Evolutionary conservation across 225 moss, liverwort and hornwort species (phyloP).

Genomic region (Marchantia polymorpha): DNA sequence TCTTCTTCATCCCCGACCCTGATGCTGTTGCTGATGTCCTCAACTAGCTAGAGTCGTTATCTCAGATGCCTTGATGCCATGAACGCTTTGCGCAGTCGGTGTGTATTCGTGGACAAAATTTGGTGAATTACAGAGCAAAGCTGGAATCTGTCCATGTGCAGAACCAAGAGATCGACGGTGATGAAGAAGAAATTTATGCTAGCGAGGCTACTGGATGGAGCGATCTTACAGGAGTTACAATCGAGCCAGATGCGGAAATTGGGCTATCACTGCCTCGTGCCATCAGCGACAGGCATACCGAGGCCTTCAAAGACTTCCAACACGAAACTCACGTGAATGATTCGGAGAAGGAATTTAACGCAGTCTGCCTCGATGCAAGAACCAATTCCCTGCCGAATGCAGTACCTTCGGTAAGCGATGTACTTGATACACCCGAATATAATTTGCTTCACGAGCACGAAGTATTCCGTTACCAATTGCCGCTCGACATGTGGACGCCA

Average conservation of each 20-base stretch:
- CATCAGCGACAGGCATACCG: background rate
- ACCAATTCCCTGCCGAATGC: background rate
- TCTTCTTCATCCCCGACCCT: too few relatives aligned
- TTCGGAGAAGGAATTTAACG: background rate
- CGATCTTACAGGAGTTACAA: background rate
- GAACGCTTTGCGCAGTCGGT: too few relatives aligned
- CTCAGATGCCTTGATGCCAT: too few relatives aligned
- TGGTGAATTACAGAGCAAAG: too few relatives aligned
- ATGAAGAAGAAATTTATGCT: background rate
- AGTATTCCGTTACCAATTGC: background rate
- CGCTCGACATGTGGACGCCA: background rate
- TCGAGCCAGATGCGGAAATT: background rate
- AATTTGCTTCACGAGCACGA: background rate
- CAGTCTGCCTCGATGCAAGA: background rate
- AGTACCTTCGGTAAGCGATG: background rate
- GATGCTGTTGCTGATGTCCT: too few relatives aligned
- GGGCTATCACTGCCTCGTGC: background rate
- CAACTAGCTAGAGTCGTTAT: too few relatives aligned
- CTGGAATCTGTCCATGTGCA: background rate
- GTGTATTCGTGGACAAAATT: too few relatives aligned
- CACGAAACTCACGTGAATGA: background rate
- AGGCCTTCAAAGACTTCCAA: background rate
- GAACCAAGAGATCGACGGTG: background rate
- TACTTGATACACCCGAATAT: background rate
- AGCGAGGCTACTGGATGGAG: background rate